Evolutionary conservation across 2,329 filamentous ascomycete species (phyloP).

Genomic region (Aspergillus viridinutans): DNA sequence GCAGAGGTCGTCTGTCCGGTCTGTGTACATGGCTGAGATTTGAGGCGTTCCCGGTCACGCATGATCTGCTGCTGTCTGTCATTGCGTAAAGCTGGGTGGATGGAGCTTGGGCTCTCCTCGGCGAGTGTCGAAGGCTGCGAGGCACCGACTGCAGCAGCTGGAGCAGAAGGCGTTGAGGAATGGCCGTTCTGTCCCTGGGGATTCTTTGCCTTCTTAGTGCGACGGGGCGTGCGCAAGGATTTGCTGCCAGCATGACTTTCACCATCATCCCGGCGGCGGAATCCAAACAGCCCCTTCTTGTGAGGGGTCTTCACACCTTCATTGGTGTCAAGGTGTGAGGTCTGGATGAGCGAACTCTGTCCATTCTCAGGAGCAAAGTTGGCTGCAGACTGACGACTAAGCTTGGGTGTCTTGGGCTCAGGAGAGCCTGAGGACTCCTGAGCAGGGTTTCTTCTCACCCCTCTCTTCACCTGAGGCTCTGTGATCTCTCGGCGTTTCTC

Average conservation of each 20-base stretch:
- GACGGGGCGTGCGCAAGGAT: constrained; percentile 7
- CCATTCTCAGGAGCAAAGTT: neutral
- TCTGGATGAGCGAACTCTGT: neutral
- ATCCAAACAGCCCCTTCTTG: constrained; percentile 15
- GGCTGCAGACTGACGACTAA: neutral
- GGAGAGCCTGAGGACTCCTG: constrained; percentile 6
- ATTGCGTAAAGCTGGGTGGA: constrained; percentile 13
- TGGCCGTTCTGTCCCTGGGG: neutral
- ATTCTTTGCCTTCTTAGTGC: neutral
- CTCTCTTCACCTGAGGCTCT: neutral
- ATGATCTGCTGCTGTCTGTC: constrained; percentile 9
- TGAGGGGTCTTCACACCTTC: constrained; percentile 4
- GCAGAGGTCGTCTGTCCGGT: neutral
- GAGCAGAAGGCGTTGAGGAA: constrained; percentile 3
- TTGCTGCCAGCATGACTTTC: constrained; percentile 2
- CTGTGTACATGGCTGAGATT: neutral
- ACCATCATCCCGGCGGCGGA: constrained; percentile 13
- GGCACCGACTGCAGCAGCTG: neutral
- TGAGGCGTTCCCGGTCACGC: constrained; percentile 9
- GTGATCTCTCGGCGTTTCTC: neutral
- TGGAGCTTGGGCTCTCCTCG: constrained; percentile 4
- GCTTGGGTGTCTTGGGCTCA: neutral
- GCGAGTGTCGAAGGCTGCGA: neutral
- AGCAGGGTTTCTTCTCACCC: neutral
- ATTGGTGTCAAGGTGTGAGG: neutral